phyloP scores from a whole-genome alignment of 176 grass and related monocot genomes.

The Chrysopogon serrulatus region DNA sequence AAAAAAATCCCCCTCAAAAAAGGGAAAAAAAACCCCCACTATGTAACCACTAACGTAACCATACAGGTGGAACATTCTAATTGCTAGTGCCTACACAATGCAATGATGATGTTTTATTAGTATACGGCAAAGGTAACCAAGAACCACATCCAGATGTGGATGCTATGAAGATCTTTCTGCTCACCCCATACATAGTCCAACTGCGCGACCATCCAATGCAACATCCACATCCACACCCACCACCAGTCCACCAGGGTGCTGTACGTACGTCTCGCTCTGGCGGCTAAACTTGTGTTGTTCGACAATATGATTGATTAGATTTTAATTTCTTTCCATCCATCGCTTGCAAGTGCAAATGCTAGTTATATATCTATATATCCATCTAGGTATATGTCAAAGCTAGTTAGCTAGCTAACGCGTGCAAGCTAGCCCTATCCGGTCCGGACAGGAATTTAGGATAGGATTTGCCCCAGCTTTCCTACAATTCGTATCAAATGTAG shows the following conservation, averaged over 20 bases:
- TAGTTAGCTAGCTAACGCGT: neutral
- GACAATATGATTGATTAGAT: neutral
- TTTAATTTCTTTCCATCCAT: neutral
- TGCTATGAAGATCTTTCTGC: neutral
- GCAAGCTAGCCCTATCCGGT: slow-evolving; percentile 18
- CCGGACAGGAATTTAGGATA: slow-evolving; percentile 31
- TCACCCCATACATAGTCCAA: neutral
- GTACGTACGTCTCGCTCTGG: neutral
- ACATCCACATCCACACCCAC: neutral
- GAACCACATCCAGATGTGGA: neutral
- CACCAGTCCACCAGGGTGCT: neutral
- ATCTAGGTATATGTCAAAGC: neutral
- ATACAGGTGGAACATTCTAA: neutral
- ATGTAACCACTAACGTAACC: neutral
- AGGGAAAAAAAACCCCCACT: no score
- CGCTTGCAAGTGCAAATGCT: neutral
- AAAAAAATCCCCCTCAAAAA: no score
- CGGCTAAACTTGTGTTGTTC: neutral
- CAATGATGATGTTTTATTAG: neutral
- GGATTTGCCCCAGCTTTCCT: slow-evolving; percentile 36
- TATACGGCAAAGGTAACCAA: neutral
- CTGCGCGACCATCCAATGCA: neutral
- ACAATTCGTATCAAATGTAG: slow-evolving; percentile 35
- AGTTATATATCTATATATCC: neutral
- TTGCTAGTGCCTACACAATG: neutral